phyloP scores from a whole-genome alignment of 345 rosid genomes.

The Citrus sinensis region DVS_A1.0 CM039162.1:7521501-7522000 shows the following conservation, averaged over 20 bases:
- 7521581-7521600: not conserved
- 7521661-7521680: not conserved
- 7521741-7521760: not conserved
- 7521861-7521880: not conserved
- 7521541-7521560: not conserved
- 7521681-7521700: not conserved
- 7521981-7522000: constrained; percentile 72
- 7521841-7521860: not conserved
- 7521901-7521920: constrained; percentile 1
- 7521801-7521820: not conserved
- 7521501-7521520: not conserved
- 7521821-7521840: not conserved
- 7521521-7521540: too few relatives aligned
- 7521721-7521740: not conserved
- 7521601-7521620: not conserved
- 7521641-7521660: not conserved
- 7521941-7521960: not conserved
- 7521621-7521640: not conserved
- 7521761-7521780: not conserved
- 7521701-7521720: not conserved
- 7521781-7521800: not conserved
- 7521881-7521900: not conserved
- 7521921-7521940: not conserved
- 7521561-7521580: not conserved
- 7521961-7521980: not conserved